A percentile compares a stretch with the other conserved stretches of the same genome.
Evolutionary conservation across 371 early-diverging fungal genomes (phyloP).

Genomic region (Amoeboaphelidium protococcarum): DNA sequence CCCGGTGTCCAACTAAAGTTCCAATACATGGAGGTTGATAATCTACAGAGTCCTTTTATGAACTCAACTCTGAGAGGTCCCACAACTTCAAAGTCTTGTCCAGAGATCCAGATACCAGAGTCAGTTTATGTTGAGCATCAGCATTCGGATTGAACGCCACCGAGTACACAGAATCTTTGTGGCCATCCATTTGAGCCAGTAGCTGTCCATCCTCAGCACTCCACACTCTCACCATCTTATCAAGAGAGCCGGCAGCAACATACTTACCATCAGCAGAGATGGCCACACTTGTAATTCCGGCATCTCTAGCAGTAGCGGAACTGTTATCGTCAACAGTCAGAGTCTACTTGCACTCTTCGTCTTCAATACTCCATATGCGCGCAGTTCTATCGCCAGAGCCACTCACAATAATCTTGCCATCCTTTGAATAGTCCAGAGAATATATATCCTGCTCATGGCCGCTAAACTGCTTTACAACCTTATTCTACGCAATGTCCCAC

Average conservation of each 20-base stretch:
- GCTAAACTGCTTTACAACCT: conserved; percentile 5
- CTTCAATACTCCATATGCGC: conserved; percentile 60
- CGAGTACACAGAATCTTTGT: conserved; percentile 84
- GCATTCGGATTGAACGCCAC: conserved; percentile 86
- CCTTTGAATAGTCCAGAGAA: conserved; percentile 74
- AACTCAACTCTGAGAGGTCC: conserved; percentile 34
- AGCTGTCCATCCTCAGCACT: conserved; percentile 49
- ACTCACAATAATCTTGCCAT: conserved; percentile 67
- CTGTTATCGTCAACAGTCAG: conserved; percentile 13
- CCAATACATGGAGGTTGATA: conserved; percentile 6
- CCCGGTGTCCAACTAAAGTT: conserved; percentile 41
- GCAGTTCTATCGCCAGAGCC: conserved; percentile 86
- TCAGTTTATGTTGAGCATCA: conserved; percentile 58
- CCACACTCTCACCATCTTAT: conserved; percentile 83
- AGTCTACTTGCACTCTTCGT: conserved; percentile 34
- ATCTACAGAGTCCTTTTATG: conserved; percentile 1
- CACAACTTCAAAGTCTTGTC: conserved; percentile 88
- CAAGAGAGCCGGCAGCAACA: conserved; percentile 37
- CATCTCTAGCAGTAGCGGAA: conserved; percentile 43
- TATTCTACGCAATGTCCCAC: conserved; percentile 12
- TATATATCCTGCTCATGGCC: conserved; percentile 96
- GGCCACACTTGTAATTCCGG: conserved; percentile 83
- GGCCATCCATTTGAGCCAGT: conserved; percentile 72
- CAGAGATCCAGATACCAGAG: conserved; percentile 72
- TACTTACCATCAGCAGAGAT: conserved; percentile 30